Base-by-base conservation (phyloP, 805 yeast species). In the Ogataea methanolica region DNA sequence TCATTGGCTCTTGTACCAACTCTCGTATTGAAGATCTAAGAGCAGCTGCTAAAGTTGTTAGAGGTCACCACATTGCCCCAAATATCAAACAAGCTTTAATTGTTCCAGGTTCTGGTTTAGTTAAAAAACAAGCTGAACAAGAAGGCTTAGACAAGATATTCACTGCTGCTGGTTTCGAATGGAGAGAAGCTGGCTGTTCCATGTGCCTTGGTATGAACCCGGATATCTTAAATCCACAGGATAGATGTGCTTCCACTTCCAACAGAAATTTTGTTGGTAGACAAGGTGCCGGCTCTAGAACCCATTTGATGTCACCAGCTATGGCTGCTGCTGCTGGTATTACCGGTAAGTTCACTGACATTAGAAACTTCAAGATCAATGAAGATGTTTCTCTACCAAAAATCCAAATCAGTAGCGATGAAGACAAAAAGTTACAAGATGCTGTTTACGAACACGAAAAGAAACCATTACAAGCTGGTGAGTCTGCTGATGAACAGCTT, bases 161-260 rank as follows among this genome's bases (percentile, higher is more conserved):
- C 63, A 80, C 74, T 61, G 88, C 82, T 43, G 97, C 99, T 44
- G 98, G 96, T 19, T 94, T 94, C 65, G 92, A 88, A 59, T 94
- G 99, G 99, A 85, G 99, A 75, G 99, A 94, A 74, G 98, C 99
- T 56, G 99, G 99, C 52, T 94, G 99, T 73, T 92, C 98, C 38
- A 94, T 94, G 99, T 94, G 99, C 74, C 79, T 94, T 45, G 99
- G 99, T 70, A 94, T 94, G 99, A 94, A 94, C 73, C 97, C 98
- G 39, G 99, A 94, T 74, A 92, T 94, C 60, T 79, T 94, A 64
- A 79, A 83, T 52, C 99, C 99, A 37, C 81, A 86, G 63, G 99
- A 94, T 71, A 83, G 99, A 73, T 94, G 99, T 75, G 99, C 99
- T 8, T 91, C 98, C 14, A 94, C 99, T 17, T 92, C 98, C 21